Conservation (phyloP, 2,329 filamentous ascomycete species). For the Penicillium sp. region DNA sequence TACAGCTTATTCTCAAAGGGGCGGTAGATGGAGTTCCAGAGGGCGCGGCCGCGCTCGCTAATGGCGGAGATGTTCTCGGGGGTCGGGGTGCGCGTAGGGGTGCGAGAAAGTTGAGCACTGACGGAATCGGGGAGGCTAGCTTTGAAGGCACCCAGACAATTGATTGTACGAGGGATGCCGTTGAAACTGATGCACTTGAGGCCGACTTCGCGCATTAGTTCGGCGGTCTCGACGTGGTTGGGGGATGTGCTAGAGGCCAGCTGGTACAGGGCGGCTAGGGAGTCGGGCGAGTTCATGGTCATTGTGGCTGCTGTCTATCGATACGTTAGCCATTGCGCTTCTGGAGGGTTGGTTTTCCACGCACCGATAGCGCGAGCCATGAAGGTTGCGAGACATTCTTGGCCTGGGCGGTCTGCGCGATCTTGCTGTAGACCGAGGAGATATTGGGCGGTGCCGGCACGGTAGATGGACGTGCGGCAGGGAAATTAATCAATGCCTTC, state of each 20-base stretch:
- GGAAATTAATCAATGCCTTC: conserved; percentile 69
- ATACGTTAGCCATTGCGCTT: background rate
- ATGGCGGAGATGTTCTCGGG: conserved; percentile 53
- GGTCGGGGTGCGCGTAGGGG: conserved; percentile 53
- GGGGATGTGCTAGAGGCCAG: conserved; percentile 17
- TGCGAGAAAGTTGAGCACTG: conserved; percentile 50
- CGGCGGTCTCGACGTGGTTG: conserved; percentile 32
- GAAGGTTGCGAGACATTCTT: conserved; percentile 59
- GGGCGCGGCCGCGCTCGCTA: conserved; percentile 54
- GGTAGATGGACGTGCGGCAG: conserved; percentile 62
- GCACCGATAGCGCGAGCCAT: conserved; percentile 64
- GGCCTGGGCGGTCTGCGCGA: conserved; percentile 59
- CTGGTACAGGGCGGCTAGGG: conserved; percentile 32
- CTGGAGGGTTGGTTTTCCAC: conserved; percentile 9
- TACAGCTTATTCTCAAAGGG: conserved; percentile 70
- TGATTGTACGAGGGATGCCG: conserved; percentile 73
- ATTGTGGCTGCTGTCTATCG: conserved; percentile 71
- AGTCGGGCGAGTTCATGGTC: conserved; percentile 79
- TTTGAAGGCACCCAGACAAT: conserved; percentile 70
- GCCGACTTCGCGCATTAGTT: conserved; percentile 45
- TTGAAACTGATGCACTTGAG: conserved; percentile 48
- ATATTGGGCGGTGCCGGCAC: conserved; percentile 62
- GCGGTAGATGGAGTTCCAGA: conserved; percentile 74
- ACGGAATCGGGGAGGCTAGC: conserved; percentile 57
- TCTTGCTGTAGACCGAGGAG: conserved; percentile 58